Evolutionary conservation across 768 basidiomycete genomes (phyloP), one percentile per base, ranked within the genome.

Genomic region (Naganishia vaughanmartiniae): DNA sequence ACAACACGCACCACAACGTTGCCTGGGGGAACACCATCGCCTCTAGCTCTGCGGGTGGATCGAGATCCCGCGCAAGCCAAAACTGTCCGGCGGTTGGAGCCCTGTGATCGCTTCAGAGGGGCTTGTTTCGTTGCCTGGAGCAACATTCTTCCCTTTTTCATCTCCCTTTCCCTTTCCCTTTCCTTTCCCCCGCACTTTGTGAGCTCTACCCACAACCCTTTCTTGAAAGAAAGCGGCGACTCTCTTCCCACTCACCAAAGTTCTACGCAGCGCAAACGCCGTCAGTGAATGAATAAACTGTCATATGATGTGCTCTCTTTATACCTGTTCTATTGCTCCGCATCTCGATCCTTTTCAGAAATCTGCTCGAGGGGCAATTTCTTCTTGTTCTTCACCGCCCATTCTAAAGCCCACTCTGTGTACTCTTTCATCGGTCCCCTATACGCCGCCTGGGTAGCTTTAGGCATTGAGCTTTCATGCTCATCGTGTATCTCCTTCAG

Each of bases 11-110:
- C 57, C 57, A 58, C 9, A 58, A 21, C n/a, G 21, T 24, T 7
- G 26, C 57, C 19, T 58, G 21, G 12, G 34, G 24, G 36, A 58
- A 58, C 3, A 34, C 34, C 33, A 58, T 58, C 4, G 3, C 9
- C 34, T 58, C 57, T 9, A 58, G 36, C 4, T 58, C 57, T 24
- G 21, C 34, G 19, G 57, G 57, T 19, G 57, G 57, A 24, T 58
- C 57, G 34, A 58, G 5, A 24, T 58, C 34, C 24, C 57, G 4
- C 1, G 57, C 36, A 4, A 58, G 57, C 34, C 34, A 58, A 21
- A 36, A 58, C 2, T 15, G 21, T 36, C 57, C 57, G 19, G 57
- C 4, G 1, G 34, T 9, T 7, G 57, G 33, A n/a, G n/a, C 45
- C 45, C 45, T 46, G 45, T 46, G 7, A 46, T 15, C 45, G 45